Base-by-base conservation (phyloP, 768 basidiomycete species). In the Pulveroboletus frians region DNA sequence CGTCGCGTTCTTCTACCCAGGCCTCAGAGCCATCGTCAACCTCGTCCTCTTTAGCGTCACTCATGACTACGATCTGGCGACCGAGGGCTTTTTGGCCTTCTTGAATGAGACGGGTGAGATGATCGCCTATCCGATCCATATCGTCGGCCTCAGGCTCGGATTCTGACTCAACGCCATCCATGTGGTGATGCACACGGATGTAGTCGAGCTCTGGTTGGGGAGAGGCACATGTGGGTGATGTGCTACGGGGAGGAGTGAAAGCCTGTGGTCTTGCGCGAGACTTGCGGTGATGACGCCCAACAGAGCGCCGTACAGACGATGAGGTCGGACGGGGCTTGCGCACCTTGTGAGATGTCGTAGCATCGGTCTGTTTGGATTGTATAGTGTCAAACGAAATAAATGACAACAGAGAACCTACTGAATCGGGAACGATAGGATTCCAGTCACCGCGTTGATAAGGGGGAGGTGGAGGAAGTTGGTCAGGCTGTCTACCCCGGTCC, bases 71-170 rank as follows among this genome's bases (percentile, higher is more conserved):
- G 14, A 92, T 75, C 62, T 92, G 88, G n/a, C 77, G 72, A 13
- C 77, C 79, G 7, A 92, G 74, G 0, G 90, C 90, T 39, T 77
- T 80, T 61, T 86, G 82, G 14, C 90, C 90, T 58, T 92, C 81
- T 59, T 82, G 80, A 54, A 92, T 92, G 43, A 92, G 77, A 51
- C 69, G 69, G 23, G 78, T 66, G 27, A 92, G 76, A 54, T 78
- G 80, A 53, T 78, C 81, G 17, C 85, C 84, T 51, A 91, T 85
- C 85, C 85, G 88, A 56, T 88, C 85, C 85, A 91, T 90, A 76
- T 89, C 59, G 39, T 57, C 60, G 2, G 5, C 74, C n/a, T 76
- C 72, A 27, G 69, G 69, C 23, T 60, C 71, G 5, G 67, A 65
- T 6, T 71, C 71, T 9, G 69, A 68, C 20, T 59, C 65, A 5